phyloP scores from a whole-genome alignment of 2,329 filamentous ascomycete genomes.

The Trichoderma citrinoviride region DNA sequence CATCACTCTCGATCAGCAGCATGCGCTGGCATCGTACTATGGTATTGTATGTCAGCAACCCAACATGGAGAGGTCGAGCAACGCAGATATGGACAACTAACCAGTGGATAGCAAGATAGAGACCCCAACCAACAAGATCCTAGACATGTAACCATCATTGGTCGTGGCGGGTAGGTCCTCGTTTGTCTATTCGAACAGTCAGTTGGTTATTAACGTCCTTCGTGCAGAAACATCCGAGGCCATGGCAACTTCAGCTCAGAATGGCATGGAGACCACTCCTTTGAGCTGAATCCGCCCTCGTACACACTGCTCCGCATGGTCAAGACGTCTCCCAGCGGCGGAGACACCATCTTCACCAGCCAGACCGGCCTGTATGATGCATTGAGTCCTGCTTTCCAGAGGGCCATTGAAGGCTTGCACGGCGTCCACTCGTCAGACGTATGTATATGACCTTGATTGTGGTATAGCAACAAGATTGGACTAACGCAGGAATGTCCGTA shows the following conservation, averaged over 20 bases:
- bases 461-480: not conserved
- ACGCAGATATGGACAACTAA: not conserved
- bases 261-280: conserved; percentile 20
- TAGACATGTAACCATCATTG: conserved; percentile 22
- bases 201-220: not conserved
- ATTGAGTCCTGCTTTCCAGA: conserved; percentile 19
- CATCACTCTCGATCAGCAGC: conserved; percentile 39
- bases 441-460: not conserved
- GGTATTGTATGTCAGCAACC: conserved; percentile 12
- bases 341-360: conserved; percentile 21
- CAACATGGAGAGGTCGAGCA: no score
- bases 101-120: conserved; percentile 14
- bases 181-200: no score
- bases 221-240: conserved; percentile 7
- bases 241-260: conserved; percentile 18
- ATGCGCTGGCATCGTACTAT: conserved; percentile 33
- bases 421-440: conserved; percentile 21
- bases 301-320: conserved; percentile 18
- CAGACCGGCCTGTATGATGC: conserved; percentile 19
- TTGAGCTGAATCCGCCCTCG: conserved; percentile 20
- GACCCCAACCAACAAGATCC: conserved; percentile 22
- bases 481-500: not conserved
- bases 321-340: conserved; percentile 20
- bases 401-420: conserved; percentile 17
- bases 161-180: conserved; percentile 18